phyloP scores from a whole-genome alignment of 148 eudicot genomes.

The Chenopodium quinoa region DNA sequence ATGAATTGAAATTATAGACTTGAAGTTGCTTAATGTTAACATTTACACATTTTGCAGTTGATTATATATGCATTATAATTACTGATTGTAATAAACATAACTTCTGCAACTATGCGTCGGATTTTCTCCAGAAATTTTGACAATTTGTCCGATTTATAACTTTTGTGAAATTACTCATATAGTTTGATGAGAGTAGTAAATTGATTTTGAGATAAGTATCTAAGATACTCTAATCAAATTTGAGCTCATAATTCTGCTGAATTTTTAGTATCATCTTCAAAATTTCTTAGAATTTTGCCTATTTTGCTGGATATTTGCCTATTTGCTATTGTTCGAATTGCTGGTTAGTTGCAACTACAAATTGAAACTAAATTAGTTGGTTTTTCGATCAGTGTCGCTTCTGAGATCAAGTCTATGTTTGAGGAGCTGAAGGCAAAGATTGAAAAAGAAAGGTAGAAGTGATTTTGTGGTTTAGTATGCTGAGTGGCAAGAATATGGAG shows the following conservation, averaged over 20 bases:
- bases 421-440: slow-evolving; percentile 77
- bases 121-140: background rate
- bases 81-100: background rate
- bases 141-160: background rate
- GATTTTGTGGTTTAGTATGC: background rate
- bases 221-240: background rate
- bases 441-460: slow-evolving; percentile 77
- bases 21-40: background rate
- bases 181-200: background rate
- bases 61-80: background rate
- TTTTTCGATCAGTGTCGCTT: slow-evolving; percentile 51
- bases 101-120: background rate
- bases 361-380: background rate
- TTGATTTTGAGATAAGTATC: background rate
- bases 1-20: background rate
- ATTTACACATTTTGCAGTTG: background rate
- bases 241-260: background rate
- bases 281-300: too few species aligned
- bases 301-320: background rate
- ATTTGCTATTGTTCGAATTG: background rate
- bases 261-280: background rate
- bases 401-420: slow-evolving; percentile 65
- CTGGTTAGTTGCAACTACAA: background rate
- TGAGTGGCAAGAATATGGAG: too few species aligned
- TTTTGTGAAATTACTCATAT: too few species aligned